Percentiles rank a stretch among this genome's conserved stretches.
Conservation (phyloP, 1,284 basidiomycete genomes). For the Trametes versicolor region DNA sequence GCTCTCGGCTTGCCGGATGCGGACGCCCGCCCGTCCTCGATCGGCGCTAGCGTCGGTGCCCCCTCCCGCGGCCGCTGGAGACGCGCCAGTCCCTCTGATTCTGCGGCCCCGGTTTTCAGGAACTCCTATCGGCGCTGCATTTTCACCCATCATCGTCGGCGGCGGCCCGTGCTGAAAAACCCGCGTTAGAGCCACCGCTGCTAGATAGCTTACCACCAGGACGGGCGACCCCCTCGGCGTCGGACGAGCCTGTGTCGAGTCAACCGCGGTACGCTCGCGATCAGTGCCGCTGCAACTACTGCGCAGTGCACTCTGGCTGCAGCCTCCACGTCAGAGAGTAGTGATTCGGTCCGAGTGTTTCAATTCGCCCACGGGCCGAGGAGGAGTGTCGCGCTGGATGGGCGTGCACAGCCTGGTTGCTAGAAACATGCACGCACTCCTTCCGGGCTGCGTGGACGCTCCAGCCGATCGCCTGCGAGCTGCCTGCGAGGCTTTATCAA, state of each 20-base stretch:
- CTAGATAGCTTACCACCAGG: neutral
- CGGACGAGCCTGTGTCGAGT: no score
- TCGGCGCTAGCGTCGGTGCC: no score
- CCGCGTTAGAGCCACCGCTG: neutral
- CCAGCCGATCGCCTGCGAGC: neutral
- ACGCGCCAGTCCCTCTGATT: no score
- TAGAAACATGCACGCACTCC: neutral
- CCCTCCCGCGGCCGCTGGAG: no score
- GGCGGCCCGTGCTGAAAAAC: neutral
- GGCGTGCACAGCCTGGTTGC: neutral
- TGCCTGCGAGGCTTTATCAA: neutral
- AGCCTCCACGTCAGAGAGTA: neutral
- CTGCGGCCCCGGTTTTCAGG: neutral
- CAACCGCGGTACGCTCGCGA: neutral
- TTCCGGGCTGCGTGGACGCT: neutral
- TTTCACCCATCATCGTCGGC: no score
- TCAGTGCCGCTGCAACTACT: neutral
- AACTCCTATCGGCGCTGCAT: neutral
- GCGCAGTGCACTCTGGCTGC: no score
- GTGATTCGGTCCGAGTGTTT: neutral
- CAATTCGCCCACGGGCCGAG: no score
- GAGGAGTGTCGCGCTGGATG: no score
- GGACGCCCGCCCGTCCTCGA: neutral
- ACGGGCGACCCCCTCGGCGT: no score
- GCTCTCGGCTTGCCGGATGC: neutral